Evolutionary conservation across 192 early-diverging fungal species (phyloP), one percentile per base, ranked within the genome.

Genomic region (Mortierella antarctica): DNA sequence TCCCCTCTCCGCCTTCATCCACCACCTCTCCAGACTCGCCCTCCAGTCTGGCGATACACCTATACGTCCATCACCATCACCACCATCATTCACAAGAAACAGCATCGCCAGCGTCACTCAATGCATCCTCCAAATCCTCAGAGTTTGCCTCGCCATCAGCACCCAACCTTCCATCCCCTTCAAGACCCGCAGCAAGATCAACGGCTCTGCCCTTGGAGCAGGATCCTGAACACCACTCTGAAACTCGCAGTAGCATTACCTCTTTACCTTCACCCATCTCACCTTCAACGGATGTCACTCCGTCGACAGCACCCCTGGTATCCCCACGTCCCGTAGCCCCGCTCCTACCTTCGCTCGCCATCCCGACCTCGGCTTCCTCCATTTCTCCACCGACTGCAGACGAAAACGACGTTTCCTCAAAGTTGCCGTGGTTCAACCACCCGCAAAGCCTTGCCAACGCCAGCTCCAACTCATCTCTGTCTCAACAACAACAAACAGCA

Each of bases 61-160:
- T 80, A 9, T 80, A 80, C 45, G 76, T 80, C 23, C 76, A 80
- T 31, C 76, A 80, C 52, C 75, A 78, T 40, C 73, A 68, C 60
- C 66, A 62, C 20, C 61, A 59, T 44, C 57, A 54, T 21, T 23
- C 53, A 48, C 62, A 69, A 64, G 39, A 70, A 23, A 4, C 50
- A 51, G 23, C 59, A 17, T 18, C 56, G 15, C 41, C 40, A 51
- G 21, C 42, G 13, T 51, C 8, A 17, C 18, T 31, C 21, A 56
- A 51, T 58, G 57, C 14, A 31, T 10, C 17, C 11, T 0, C 57
- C 15, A 18, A 7, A 7, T 15, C 57, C 13, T 59, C 57, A 13
- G 4, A 40, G 57, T 31, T 6, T 57, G 31, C 20, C 57, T 48
- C 20, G 21, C 45, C 39, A 41, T 39, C 13, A 49, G 20, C 65